Percentiles rank a stretch among this genome's conserved stretches.
phyloP scores from a whole-genome alignment of 371 early-diverging fungal genomes.

The Mortierella polycephala region DNA sequence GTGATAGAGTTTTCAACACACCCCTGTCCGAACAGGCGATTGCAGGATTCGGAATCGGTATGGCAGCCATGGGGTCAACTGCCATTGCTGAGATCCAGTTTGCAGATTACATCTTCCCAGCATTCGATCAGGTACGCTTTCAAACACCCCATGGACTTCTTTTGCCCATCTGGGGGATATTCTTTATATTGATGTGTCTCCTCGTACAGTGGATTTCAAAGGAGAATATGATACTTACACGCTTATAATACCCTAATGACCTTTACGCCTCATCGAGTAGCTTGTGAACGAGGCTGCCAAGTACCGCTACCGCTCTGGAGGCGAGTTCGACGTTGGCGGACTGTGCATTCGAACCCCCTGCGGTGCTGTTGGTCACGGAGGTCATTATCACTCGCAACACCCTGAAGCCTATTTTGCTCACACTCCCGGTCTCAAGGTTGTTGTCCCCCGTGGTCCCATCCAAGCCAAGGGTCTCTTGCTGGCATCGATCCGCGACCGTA shows the following conservation, averaged over 20 bases:
- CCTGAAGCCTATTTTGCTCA: slow-evolving; percentile 98
- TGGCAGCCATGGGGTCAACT: slow-evolving; percentile 96
- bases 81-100: slow-evolving; percentile 99
- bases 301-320: slow-evolving; percentile 95
- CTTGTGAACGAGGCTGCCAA: slow-evolving; percentile 99
- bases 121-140: slow-evolving; percentile 98
- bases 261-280: no score
- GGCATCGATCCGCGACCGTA: slow-evolving; percentile 92
- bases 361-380: slow-evolving; percentile 98
- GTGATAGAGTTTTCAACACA: slow-evolving; percentile 96
- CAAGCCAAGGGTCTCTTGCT: slow-evolving; percentile 97
- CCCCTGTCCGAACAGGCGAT: slow-evolving; percentile 97
- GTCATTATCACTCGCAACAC: slow-evolving; percentile 95
- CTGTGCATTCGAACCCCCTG: slow-evolving; percentile 94
- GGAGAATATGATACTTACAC: no score
- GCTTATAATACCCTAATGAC: no score
- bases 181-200: no score
- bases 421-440: slow-evolving; percentile 95
- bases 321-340: slow-evolving; percentile 92
- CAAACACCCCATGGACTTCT: no score
- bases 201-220: no score
- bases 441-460: slow-evolving; percentile 93
- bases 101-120: slow-evolving; percentile 98
- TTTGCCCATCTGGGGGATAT: no score
- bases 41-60: slow-evolving; percentile 96